Conservation (phyloP, 140 eudicot genomes). For the Cichorium intybus region DNA sequence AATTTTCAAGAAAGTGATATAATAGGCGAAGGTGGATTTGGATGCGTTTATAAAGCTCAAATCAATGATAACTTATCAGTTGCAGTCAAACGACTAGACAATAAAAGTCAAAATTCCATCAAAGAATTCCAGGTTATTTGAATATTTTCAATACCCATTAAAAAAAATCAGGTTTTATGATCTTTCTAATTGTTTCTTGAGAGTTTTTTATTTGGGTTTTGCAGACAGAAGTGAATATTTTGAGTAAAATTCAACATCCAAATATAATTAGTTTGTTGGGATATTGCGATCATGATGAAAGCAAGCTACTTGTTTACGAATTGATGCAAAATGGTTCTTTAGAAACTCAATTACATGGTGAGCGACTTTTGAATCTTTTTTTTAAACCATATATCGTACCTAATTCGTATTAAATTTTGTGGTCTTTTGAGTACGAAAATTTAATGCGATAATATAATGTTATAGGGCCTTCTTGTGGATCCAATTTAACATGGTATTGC, state of each 20-base stretch:
- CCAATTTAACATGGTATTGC: conserved; percentile 72
- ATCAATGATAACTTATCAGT: conserved; percentile 41
- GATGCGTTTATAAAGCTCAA: conserved; percentile 68
- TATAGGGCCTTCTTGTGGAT: conserved; percentile 66
- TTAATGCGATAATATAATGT: conserved; percentile 8
- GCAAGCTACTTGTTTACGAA: conserved; percentile 62
- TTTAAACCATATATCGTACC: conserved; percentile 3
- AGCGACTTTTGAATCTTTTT: conserved; percentile 12
- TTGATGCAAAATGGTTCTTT: conserved; percentile 72
- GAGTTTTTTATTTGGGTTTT: conserved; percentile 22
- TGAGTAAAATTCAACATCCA: conserved; percentile 71
- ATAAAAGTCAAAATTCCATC: conserved; percentile 39
- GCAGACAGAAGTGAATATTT: conserved; percentile 72
- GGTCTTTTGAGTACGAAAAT: conserved; percentile 3
- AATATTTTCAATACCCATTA: conserved; percentile 30
- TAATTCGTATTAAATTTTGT: background rate
- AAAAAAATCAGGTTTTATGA: background rate
- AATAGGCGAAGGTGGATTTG: conserved; percentile 76
- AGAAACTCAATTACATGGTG: conserved; percentile 74
- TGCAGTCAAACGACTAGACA: conserved; percentile 65
- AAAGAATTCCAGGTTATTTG: conserved; percentile 73
- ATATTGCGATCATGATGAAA: conserved; percentile 57
- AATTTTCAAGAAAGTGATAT: conserved; percentile 54
- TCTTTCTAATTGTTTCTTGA: background rate
- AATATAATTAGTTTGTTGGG: conserved; percentile 68